phyloP scores from a whole-genome alignment of 2,329 filamentous ascomycete genomes.

The Trichoderma simmonsii region DNA sequence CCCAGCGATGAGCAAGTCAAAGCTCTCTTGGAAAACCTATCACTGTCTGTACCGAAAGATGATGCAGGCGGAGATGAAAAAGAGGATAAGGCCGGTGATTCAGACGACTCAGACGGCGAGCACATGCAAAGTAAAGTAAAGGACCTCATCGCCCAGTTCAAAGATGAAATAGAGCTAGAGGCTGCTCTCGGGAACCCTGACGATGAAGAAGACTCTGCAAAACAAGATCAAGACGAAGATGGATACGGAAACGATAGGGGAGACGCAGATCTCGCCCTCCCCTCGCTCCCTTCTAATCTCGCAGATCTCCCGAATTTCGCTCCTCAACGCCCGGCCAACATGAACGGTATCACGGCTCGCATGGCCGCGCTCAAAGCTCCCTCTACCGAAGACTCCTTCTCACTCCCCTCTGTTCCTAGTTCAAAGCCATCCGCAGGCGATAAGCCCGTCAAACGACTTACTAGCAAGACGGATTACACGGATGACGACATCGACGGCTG shows the following conservation, averaged over 20 bases:
- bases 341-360: slow-evolving; percentile 48
- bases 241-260: background rate
- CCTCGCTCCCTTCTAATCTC: slow-evolving; percentile 45
- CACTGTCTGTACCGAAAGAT: slow-evolving; percentile 32
- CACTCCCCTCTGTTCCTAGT: slow-evolving; percentile 49
- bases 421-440: slow-evolving; percentile 42
- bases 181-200: slow-evolving; percentile 16
- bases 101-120: slow-evolving; percentile 51
- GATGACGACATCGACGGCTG: slow-evolving; percentile 73
- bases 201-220: background rate
- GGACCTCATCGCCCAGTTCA: slow-evolving; percentile 43
- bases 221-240: background rate
- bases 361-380: slow-evolving; percentile 50
- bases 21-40: slow-evolving; percentile 38
- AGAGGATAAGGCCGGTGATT: slow-evolving; percentile 24
- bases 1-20: slow-evolving; percentile 35
- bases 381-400: slow-evolving; percentile 32
- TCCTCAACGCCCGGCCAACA: slow-evolving; percentile 27
- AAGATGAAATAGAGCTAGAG: slow-evolving; percentile 45
- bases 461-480: slow-evolving; percentile 46
- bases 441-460: slow-evolving; percentile 38
- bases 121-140: slow-evolving; percentile 44
- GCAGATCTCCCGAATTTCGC: slow-evolving; percentile 33
- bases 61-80: background rate
- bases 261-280: slow-evolving; percentile 38